Conservation (phyloP, 306 rosid genomes). For the Sicyos baderoa region DNA sequence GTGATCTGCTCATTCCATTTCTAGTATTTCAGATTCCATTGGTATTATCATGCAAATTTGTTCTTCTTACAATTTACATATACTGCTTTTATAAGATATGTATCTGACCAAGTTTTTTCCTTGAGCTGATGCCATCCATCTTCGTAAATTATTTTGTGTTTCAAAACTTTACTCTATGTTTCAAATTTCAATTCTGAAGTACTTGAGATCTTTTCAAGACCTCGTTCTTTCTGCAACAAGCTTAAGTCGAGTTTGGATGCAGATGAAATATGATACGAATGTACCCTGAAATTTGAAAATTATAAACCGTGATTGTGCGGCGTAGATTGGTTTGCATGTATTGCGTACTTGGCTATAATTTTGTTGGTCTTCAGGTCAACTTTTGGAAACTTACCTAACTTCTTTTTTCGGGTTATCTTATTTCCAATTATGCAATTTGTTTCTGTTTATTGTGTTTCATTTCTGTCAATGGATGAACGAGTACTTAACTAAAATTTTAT, state of each 20-base stretch:
- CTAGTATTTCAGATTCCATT: neutral
- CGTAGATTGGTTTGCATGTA: neutral
- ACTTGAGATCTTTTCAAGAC: neutral
- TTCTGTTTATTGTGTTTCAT: neutral
- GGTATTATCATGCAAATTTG: neutral
- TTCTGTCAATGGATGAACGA: neutral
- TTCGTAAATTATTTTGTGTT: neutral
- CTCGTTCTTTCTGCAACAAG: neutral
- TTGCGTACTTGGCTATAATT: neutral
- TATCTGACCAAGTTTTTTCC: neutral
- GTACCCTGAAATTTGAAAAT: neutral
- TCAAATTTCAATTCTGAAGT: neutral
- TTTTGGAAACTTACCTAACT: neutral
- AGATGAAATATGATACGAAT: neutral
- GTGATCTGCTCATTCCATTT: neutral
- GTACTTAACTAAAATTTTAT: slow-evolving; percentile 4
- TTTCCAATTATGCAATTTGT: neutral
- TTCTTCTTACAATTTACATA: neutral
- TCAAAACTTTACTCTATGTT: neutral
- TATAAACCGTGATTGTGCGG: neutral
- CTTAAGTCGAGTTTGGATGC: neutral
- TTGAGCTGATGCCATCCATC: neutral
- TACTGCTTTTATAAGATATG: neutral
- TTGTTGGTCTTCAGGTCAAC: neutral
- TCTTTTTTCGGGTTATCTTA: neutral